Evolutionary conservation across 495 filamentous ascomycete genomes (phyloP).

Genomic region (Aspergillus leporis): DNA sequence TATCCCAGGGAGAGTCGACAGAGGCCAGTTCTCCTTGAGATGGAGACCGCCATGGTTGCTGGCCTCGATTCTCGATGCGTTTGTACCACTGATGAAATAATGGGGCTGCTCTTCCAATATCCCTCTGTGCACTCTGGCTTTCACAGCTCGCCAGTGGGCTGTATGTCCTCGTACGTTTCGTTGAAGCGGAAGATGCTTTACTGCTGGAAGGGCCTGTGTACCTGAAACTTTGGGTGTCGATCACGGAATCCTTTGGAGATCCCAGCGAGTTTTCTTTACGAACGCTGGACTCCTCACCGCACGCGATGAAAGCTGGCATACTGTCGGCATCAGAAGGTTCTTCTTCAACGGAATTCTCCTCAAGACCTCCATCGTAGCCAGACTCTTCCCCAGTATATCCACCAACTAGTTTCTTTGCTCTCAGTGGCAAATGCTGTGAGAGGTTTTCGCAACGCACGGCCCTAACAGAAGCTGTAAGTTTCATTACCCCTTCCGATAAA

Average conservation of each 20-base stretch:
- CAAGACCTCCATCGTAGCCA: background rate
- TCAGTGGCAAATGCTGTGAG: background rate
- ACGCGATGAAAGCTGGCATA: background rate
- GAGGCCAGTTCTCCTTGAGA: background rate
- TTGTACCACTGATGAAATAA: background rate
- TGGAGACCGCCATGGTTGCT: background rate
- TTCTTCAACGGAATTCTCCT: background rate
- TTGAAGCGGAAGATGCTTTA: background rate
- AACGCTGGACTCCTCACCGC: background rate
- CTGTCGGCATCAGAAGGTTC: background rate
- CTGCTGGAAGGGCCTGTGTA: background rate
- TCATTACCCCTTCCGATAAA: background rate
- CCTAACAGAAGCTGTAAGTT: background rate
- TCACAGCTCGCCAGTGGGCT: background rate
- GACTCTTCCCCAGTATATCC: background rate
- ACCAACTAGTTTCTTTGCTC: background rate
- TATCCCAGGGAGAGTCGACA: background rate
- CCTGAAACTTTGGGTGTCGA: background rate
- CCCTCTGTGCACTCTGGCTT: background rate
- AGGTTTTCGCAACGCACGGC: slow-evolving; percentile 3
- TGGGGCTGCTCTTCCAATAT: background rate
- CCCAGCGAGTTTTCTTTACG: background rate
- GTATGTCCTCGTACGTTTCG: background rate
- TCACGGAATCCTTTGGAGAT: background rate
- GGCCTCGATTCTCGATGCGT: background rate